Percentiles rank a stretch among this genome's conserved stretches.
These are phyloP conservation scores for Spiraea crenata DNA, from an alignment of 331 rosid species.

Conservation along the genomic window DNA sequence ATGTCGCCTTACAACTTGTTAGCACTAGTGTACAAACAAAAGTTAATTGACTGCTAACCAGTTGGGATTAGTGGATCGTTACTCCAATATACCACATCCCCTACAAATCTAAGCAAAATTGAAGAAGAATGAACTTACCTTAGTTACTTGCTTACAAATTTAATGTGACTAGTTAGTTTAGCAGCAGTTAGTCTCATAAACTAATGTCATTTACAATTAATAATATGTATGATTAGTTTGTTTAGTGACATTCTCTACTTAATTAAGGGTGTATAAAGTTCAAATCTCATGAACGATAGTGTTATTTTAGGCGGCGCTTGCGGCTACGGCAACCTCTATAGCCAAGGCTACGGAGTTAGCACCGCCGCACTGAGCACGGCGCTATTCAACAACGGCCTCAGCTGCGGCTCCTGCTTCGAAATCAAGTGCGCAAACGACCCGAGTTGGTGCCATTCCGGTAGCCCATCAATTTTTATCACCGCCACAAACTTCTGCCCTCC, in stretches of 20 bases:
- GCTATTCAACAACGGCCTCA: slow-evolving; percentile 52
- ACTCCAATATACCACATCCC: background rate
- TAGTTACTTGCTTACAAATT: background rate
- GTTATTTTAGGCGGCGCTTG: slow-evolving; percentile 52
- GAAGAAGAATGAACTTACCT: background rate
- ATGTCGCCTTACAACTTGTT: too few relatives aligned
- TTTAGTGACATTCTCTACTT: too few relatives aligned
- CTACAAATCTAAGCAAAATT: background rate
- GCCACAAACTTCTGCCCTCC: slow-evolving; percentile 72
- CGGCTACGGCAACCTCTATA: slow-evolving; percentile 59
- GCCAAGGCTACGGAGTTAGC: slow-evolving; percentile 65
- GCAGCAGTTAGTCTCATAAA: too few relatives aligned
- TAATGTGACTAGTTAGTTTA: too few relatives aligned
- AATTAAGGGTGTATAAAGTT: too few relatives aligned
- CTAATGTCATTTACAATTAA: too few relatives aligned
- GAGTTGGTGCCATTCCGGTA: slow-evolving; percentile 54
- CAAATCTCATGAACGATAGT: too few relatives aligned
- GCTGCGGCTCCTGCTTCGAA: slow-evolving; percentile 64
- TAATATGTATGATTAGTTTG: too few relatives aligned
- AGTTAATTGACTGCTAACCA: too few relatives aligned
- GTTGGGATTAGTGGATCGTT: too few relatives aligned
- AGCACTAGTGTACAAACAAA: too few relatives aligned
- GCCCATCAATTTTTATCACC: slow-evolving; percentile 52
- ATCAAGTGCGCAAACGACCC: slow-evolving; percentile 52
- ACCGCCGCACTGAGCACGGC: slow-evolving; percentile 63